These are phyloP conservation scores for Tephrocybe sp. DNA, from an alignment of 768 basidiomycete species.

Conservation along the genomic window DNA sequence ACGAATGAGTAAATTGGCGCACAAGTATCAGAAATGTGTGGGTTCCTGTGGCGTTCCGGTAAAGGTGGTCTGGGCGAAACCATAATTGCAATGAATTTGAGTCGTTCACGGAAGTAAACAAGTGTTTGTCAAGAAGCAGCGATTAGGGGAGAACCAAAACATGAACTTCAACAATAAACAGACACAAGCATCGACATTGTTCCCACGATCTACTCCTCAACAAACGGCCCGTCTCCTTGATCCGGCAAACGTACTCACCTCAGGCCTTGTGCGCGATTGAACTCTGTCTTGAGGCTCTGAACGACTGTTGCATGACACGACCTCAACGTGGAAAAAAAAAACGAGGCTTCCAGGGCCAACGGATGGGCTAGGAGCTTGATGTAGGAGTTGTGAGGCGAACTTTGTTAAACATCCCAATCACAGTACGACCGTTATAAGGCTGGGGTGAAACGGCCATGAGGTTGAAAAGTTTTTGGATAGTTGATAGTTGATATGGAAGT, in stretches of 20 bases:
- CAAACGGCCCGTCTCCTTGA: conserved; percentile 6
- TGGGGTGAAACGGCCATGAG: no score
- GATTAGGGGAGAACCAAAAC: conserved; percentile 15
- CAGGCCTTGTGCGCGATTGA: background rate
- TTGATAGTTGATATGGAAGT: no score
- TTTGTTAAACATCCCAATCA: background rate
- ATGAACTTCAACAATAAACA: conserved; percentile 26
- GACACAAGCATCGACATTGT: conserved; percentile 25
- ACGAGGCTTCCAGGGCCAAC: no score
- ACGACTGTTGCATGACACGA: no score
- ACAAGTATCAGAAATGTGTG: conserved; percentile 43
- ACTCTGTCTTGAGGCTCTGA: background rate
- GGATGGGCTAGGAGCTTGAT: no score
- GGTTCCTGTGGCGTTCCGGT: conserved; percentile 49
- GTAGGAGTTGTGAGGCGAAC: no score
- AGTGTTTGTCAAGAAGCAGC: conserved; percentile 8
- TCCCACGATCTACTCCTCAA: conserved; percentile 26
- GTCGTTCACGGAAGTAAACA: conserved; percentile 1
- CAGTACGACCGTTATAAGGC: no score
- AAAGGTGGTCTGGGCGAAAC: conserved; percentile 42
- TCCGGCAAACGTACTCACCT: background rate
- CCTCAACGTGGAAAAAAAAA: no score
- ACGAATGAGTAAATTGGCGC: conserved; percentile 17
- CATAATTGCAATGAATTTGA: conserved; percentile 26
- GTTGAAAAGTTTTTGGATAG: no score